These are phyloP conservation scores for Sparassis latifolia DNA, from an alignment of 1,284 basidiomycete species.

Conservation along the genomic window DNA sequence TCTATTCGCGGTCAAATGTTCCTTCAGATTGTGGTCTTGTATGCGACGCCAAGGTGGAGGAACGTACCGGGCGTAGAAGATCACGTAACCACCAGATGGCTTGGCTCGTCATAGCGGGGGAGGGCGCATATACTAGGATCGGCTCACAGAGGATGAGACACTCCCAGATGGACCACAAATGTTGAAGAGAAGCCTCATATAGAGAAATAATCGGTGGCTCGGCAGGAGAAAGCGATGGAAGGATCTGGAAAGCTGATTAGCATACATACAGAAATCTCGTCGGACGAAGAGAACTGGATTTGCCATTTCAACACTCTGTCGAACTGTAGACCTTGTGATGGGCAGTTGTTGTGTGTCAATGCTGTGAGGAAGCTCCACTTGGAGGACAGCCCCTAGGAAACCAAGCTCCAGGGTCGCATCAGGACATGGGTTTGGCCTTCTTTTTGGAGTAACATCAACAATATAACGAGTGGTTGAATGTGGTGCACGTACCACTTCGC, in stretches of 20 bases:
- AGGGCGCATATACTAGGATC: constrained; percentile 78
- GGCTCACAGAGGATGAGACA: constrained; percentile 86
- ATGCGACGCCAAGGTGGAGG: background rate
- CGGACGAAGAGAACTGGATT: too few relatives aligned
- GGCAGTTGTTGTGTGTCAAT: constrained; percentile 67
- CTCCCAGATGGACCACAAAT: constrained; percentile 94
- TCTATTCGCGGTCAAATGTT: constrained; percentile 32
- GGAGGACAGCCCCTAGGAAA: constrained; percentile 72
- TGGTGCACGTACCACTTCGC: constrained; percentile 65
- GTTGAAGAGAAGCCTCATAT: constrained; percentile 69
- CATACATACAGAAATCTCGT: too few relatives aligned
- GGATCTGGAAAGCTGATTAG: constrained; percentile 41
- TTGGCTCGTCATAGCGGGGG: constrained; percentile 77
- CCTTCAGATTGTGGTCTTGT: constrained; percentile 1
- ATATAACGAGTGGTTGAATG: constrained; percentile 6
- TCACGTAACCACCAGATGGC: constrained; percentile 90
- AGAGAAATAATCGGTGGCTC: constrained; percentile 64
- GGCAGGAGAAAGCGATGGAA: constrained; percentile 72
- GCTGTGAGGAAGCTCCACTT: constrained; percentile 64
- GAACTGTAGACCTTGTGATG: constrained; percentile 7
- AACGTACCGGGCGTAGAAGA: constrained; percentile 73
- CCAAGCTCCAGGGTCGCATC: constrained; percentile 70
- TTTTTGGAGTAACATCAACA: constrained; percentile 30
- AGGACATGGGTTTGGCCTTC: constrained; percentile 64
- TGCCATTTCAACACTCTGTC: constrained; percentile 1